Evolutionary conservation across 2,329 filamentous ascomycete species (phyloP).

Genomic region (Botrytis fabae): DNA sequence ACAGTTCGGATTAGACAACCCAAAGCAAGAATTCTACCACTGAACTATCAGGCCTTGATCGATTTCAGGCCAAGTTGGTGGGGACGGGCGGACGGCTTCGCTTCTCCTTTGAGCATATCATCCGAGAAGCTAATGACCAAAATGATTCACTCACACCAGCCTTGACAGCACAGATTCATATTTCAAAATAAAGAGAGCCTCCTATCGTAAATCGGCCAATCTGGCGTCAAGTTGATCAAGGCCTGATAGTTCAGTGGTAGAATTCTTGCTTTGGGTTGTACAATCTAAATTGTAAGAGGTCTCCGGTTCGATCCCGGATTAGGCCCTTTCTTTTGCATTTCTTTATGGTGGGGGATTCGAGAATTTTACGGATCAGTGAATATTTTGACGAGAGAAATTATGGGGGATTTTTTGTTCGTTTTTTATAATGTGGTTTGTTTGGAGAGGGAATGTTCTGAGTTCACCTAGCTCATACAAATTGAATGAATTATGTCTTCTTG

Average conservation of each 20-base stretch:
- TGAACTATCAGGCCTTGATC: slow-evolving; percentile 10
- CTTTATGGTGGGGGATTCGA: neutral
- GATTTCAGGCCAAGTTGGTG: too few relatives aligned
- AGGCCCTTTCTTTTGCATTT: neutral
- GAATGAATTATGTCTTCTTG: too few relatives aligned
- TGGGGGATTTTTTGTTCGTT: neutral
- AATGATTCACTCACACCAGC: too few relatives aligned
- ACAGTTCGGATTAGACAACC: neutral
- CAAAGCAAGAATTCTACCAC: slow-evolving; percentile 18
- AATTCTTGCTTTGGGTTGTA: slow-evolving; percentile 9
- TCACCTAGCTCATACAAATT: too few relatives aligned
- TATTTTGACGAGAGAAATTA: neutral
- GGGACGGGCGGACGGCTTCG: too few relatives aligned
- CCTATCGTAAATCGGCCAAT: neutral
- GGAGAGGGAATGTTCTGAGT: too few relatives aligned
- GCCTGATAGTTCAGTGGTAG: slow-evolving; percentile 20
- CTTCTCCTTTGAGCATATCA: too few relatives aligned
- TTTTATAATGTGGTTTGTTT: neutral
- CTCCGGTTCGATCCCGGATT: slow-evolving; percentile 18
- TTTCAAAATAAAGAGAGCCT: rapidly evolving
- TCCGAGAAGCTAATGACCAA: too few relatives aligned
- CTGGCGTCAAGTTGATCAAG: neutral
- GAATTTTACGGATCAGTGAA: too few relatives aligned
- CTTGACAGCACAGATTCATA: rapidly evolving
- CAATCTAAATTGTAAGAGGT: slow-evolving; percentile 3